Conservation (phyloP, 495 filamentous ascomycete genomes). For the Penicillium manginii region DNA sequence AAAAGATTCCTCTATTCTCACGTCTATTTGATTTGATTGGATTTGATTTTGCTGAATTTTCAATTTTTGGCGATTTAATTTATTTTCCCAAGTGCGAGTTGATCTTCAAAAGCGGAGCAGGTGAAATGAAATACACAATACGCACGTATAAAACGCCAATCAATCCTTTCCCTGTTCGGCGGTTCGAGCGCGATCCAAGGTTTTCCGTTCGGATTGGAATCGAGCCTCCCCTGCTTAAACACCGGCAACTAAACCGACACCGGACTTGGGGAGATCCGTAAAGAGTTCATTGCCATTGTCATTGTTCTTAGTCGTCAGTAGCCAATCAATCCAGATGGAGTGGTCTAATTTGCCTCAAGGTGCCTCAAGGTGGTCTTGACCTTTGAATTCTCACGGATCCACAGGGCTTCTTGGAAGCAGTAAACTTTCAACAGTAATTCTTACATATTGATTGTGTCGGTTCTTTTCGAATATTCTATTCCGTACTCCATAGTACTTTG, state of each 20-base stretch:
- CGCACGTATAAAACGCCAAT: slow-evolving; percentile 9
- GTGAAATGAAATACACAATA: slow-evolving; percentile 20
- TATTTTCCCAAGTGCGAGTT: slow-evolving; percentile 4
- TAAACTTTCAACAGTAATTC: no score
- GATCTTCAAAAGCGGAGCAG: slow-evolving; percentile 16
- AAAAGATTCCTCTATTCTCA: neutral
- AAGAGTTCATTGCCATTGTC: neutral
- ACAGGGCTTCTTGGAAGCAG: no score
- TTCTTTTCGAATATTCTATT: no score
- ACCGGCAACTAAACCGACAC: neutral
- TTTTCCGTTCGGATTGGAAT: slow-evolving; percentile 7
- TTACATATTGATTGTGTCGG: no score
- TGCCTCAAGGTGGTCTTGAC: no score
- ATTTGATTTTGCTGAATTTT: neutral
- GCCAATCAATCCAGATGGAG: no score
- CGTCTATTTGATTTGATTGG: neutral
- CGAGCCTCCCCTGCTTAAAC: neutral
- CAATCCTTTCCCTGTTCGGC: slow-evolving; percentile 15
- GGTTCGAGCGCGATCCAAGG: slow-evolving; percentile 12
- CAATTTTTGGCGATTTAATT: neutral
- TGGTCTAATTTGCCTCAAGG: no score
- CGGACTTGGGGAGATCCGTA: slow-evolving; percentile 9
- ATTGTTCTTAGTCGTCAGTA: no score
- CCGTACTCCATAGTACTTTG: no score
- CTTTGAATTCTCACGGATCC: no score